phyloP scores from a whole-genome alignment of 768 basidiomycete genomes.

The Naganishia antarctica region DNA sequence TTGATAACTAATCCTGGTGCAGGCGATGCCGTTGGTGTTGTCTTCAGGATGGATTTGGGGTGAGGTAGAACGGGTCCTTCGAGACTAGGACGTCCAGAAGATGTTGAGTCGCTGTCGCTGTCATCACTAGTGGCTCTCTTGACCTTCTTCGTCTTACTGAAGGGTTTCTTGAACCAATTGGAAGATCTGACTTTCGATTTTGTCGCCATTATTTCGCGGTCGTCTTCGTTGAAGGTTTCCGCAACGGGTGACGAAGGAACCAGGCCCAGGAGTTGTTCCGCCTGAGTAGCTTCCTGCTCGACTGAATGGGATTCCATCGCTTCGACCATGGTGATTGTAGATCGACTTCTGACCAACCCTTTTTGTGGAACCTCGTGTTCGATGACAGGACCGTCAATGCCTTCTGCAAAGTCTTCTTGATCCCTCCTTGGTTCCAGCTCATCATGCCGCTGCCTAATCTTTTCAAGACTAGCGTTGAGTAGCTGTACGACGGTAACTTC shows the following conservation, averaged over 20 bases:
- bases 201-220: slow-evolving; percentile 2
- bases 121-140: slow-evolving; percentile 9
- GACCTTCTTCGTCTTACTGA: slow-evolving; percentile 39
- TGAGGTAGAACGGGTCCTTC: not conserved
- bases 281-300: slow-evolving; percentile 13
- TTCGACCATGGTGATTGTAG: slow-evolving; percentile 48
- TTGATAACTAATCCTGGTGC: too few relatives aligned
- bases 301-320: slow-evolving; percentile 15
- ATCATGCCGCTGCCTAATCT: slow-evolving; percentile 51
- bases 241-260: slow-evolving; percentile 13
- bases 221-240: slow-evolving; percentile 21
- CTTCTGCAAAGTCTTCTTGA: slow-evolving; percentile 7
- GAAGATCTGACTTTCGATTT: slow-evolving; percentile 35
- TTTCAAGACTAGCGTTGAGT: slow-evolving; percentile 50
- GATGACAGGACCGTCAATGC: slow-evolving; percentile 19
- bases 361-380: slow-evolving; percentile 26
- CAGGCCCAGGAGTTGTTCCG: slow-evolving; percentile 24
- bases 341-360: slow-evolving; percentile 36
- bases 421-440: slow-evolving; percentile 49
- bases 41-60: slow-evolving; percentile 1
- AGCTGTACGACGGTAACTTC: slow-evolving; percentile 48
- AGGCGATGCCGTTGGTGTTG: not conserved
- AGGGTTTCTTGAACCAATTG: slow-evolving; percentile 46
- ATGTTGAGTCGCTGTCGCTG: slow-evolving; percentile 29
- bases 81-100: slow-evolving; percentile 3